Percentiles rank a stretch among this genome's conserved stretches.
Evolutionary conservation across 78 protist genomes (phyloP).

Genomic region (Creolimax fragrantissima): DNA sequence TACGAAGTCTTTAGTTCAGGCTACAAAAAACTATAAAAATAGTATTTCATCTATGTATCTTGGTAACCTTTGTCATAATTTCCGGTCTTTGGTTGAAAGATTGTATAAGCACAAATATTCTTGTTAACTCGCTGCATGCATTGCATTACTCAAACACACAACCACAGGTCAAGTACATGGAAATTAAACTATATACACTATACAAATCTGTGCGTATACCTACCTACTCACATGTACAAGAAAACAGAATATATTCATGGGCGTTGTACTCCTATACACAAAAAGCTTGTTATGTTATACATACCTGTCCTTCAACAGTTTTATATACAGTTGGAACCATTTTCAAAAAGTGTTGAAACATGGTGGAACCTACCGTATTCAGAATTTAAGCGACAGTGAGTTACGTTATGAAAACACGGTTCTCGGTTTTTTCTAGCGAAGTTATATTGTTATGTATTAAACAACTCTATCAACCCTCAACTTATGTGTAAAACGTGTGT

Average conservation of each 20-base stretch:
- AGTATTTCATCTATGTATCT: background rate
- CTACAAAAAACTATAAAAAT: background rate
- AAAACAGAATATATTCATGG: no score
- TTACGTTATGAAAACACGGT: background rate
- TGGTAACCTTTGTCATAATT: background rate
- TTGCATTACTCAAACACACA: background rate
- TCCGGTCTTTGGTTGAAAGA: background rate
- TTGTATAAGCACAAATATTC: background rate
- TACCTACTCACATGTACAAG: no score
- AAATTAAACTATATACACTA: no score
- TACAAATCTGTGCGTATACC: no score
- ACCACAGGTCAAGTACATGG: no score
- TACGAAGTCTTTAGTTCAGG: background rate
- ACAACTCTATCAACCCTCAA: background rate
- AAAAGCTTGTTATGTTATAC: no score
- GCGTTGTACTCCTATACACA: no score
- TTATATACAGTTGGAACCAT: conserved; percentile 79
- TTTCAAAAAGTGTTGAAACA: conserved; percentile 77
- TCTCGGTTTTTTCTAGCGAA: background rate
- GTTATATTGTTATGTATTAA: background rate
- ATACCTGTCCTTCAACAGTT: conserved; percentile 26
- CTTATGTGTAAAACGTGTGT: background rate
- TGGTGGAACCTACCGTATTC: conserved; percentile 27
- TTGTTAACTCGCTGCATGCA: background rate
- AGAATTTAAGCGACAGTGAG: background rate